Evolutionary conservation across 192 early-diverging fungal species (phyloP).

Genomic region (Coemansia sp.): DNA sequence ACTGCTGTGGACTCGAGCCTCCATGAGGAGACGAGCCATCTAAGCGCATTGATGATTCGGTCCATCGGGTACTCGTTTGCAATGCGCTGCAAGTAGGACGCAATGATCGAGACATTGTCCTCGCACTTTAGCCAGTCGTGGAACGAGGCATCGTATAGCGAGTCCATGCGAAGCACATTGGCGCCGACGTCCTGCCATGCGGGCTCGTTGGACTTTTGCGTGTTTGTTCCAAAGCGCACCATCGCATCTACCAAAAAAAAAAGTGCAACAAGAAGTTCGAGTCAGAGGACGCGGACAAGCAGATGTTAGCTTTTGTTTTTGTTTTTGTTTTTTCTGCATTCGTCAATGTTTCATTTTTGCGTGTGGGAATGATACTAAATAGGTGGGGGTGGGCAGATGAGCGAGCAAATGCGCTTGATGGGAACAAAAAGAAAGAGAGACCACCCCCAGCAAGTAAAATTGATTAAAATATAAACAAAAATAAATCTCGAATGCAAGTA

Average conservation of each 20-base stretch:
- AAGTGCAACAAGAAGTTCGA: background rate
- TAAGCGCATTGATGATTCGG: constrained; percentile 72
- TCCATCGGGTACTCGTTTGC: constrained; percentile 72
- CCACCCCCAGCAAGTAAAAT: no score
- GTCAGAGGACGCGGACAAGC: no score
- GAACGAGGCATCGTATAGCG: constrained; percentile 74
- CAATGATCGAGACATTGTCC: constrained; percentile 71
- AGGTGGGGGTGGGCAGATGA: constrained; percentile 7
- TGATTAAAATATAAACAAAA: no score
- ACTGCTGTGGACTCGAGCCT: constrained; percentile 68
- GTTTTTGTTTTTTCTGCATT: no score
- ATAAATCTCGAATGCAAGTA: background rate
- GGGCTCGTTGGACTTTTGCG: constrained; percentile 51
- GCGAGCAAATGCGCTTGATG: background rate
- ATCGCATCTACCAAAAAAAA: constrained; percentile 41
- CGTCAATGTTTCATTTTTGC: constrained; percentile 30
- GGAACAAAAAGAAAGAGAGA: background rate
- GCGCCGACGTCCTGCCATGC: constrained; percentile 72
- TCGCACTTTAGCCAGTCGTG: constrained; percentile 74
- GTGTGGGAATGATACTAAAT: constrained; percentile 25
- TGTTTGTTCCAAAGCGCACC: constrained; percentile 57
- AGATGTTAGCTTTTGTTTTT: background rate
- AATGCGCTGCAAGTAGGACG: constrained; percentile 70
- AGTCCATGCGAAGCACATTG: constrained; percentile 74
- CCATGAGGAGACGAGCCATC: constrained; percentile 75